A percentile compares a stretch with the other conserved stretches of the same genome.
phyloP scores from a whole-genome alignment of 257 asterid species.

The Solanum appendiculatum region DNA sequence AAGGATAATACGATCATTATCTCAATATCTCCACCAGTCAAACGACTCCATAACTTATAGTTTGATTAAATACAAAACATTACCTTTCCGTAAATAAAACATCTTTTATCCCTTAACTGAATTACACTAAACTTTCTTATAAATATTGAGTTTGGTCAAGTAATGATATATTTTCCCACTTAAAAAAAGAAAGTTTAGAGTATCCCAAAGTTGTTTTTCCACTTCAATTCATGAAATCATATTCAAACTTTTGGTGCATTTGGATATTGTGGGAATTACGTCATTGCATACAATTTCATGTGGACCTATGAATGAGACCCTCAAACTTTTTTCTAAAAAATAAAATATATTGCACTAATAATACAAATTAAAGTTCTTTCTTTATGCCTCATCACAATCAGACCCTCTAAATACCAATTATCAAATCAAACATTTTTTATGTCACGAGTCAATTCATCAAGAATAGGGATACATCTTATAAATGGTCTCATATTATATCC shows the following conservation, averaged over 20 bases:
- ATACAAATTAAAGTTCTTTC: neutral
- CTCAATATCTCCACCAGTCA: neutral
- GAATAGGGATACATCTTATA: neutral
- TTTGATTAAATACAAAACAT: neutral
- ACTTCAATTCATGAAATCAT: neutral
- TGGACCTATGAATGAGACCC: neutral
- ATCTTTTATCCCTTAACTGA: neutral
- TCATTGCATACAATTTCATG: conserved; percentile 3
- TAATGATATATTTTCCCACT: neutral
- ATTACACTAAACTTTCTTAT: neutral
- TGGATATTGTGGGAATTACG: neutral
- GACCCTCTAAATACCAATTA: neutral
- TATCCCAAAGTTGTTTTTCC: neutral
- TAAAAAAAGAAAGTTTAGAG: neutral
- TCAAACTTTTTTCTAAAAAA: neutral
- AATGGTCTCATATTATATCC: neutral
- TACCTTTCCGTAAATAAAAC: neutral
- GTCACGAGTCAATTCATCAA: neutral
- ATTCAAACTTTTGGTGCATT: neutral
- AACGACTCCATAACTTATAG: accelerated
- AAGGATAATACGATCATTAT: neutral
- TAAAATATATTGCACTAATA: neutral
- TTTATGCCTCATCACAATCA: neutral
- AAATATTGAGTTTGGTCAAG: neutral
- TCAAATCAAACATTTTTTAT: neutral